Conservation (phyloP, 192 early-diverging fungal genomes). For the Backusella australiensis region DNA sequence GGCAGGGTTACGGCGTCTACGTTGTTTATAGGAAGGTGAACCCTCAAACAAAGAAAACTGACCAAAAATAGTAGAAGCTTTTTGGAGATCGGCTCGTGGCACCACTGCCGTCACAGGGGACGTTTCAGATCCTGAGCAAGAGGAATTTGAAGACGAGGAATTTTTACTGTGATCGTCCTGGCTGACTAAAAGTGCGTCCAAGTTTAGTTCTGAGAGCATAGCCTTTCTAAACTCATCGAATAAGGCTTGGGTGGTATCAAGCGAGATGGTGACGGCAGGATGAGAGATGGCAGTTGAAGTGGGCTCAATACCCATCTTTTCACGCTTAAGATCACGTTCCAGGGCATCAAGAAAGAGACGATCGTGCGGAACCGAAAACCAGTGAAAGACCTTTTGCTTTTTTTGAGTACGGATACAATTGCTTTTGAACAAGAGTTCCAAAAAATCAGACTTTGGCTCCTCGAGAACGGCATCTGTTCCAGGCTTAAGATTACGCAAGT, state of each 20-base stretch:
- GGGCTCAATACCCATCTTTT: slow-evolving; percentile 78
- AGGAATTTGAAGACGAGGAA: neutral
- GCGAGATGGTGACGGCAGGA: slow-evolving; percentile 59
- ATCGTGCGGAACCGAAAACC: slow-evolving; percentile 96
- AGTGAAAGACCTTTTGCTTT: slow-evolving; percentile 99
- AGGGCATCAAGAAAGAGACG: slow-evolving; percentile 93
- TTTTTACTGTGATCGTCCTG: neutral
- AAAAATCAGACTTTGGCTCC: slow-evolving; percentile 88
- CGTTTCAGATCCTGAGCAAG: neutral
- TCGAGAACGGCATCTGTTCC: slow-evolving; percentile 89
- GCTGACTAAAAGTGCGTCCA: slow-evolving; percentile 78
- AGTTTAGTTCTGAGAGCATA: slow-evolving; percentile 56
- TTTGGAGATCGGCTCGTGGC: neutral
- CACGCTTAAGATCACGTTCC: slow-evolving; percentile 94
- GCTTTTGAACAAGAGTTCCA: slow-evolving; percentile 92
- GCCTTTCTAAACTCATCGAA: slow-evolving; percentile 62
- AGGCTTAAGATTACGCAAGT: slow-evolving; percentile 93
- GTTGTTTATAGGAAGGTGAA: slow-evolving; percentile 72
- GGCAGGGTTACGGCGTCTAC: slow-evolving; percentile 49
- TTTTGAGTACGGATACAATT: slow-evolving; percentile 97
- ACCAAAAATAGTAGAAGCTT: slow-evolving; percentile 35
- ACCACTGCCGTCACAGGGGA: neutral
- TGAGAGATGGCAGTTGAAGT: slow-evolving; percentile 72
- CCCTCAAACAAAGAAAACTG: slow-evolving; percentile 68
- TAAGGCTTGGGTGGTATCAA: slow-evolving; percentile 56